Percentiles rank a stretch among this genome's conserved stretches.
These are phyloP conservation scores for Coemansia sp. DNA, from an alignment of 192 early-diverging fungal genomes.

Conservation along the genomic window DNA sequence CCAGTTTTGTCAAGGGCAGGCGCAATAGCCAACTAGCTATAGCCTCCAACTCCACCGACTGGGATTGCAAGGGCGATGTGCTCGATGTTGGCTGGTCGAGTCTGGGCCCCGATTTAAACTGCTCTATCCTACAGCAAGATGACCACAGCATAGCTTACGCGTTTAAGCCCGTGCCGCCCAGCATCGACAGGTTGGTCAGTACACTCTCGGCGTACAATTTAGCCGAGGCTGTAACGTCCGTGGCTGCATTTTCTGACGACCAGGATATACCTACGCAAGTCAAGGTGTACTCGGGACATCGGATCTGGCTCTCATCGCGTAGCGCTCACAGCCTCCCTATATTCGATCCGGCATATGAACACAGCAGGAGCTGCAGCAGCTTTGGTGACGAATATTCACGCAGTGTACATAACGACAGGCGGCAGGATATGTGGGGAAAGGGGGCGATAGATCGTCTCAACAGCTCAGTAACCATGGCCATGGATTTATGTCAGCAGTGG, in stretches of 20 bases:
- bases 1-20: neutral
- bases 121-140: neutral
- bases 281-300: constrained; percentile 13
- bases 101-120: neutral
- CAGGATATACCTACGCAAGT: constrained; percentile 11
- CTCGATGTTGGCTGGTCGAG: neutral
- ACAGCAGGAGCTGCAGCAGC: neutral
- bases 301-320: neutral
- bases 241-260: constrained; percentile 19
- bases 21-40: neutral
- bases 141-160: neutral
- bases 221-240: constrained; percentile 12
- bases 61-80: neutral
- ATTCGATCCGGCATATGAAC: constrained; percentile 23
- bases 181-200: neutral
- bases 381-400: neutral
- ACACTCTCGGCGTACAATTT: constrained; percentile 7
- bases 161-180: constrained; percentile 9
- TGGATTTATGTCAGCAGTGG: neutral
- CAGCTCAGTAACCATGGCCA: neutral
- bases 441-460: neutral
- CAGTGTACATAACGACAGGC: constrained; percentile 1
- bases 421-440: constrained; percentile 28
- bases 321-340: constrained; percentile 1
- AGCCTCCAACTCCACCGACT: neutral